Evolutionary conservation across 176 grass and related monocot genomes (phyloP).

Genomic region (sorghum (Sorghum bicolor)): DNA sequence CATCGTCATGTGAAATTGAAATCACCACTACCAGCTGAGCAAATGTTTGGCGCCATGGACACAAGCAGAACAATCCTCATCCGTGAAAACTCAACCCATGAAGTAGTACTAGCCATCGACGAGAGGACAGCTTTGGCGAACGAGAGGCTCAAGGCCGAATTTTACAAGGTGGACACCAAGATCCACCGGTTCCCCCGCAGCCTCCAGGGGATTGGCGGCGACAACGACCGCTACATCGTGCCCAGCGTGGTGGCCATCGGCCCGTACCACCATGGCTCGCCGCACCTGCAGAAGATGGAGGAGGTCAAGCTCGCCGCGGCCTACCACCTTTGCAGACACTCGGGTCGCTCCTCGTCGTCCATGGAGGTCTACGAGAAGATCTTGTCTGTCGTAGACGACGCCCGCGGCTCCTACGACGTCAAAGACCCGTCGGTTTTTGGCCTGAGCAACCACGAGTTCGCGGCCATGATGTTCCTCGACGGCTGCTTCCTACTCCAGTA

Average conservation of each 20-base stretch:
- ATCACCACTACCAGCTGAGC: neutral
- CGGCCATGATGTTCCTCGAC: neutral
- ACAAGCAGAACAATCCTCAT: neutral
- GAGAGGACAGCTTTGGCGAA: neutral
- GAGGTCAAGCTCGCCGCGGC: neutral
- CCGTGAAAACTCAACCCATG: too few relatives aligned
- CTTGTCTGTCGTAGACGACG: neutral
- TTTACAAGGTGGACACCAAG: neutral
- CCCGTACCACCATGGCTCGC: neutral
- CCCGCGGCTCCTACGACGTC: neutral
- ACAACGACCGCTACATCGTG: neutral
- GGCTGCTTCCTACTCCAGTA: neutral
- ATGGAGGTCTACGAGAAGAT: neutral
- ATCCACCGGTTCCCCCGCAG: neutral
- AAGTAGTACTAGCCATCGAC: neutral
- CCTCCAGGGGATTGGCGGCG: neutral
- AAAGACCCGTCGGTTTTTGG: neutral
- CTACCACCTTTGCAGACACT: fast-evolving
- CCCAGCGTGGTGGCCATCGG: conserved; percentile 4
- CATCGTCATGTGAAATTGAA: neutral
- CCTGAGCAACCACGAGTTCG: neutral
- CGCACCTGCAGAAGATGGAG: neutral
- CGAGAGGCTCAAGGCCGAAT: neutral
- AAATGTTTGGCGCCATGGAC: neutral
- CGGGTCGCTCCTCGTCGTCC: neutral